Base-by-base conservation (phyloP, 495 filamentous ascomycete species). In the Achaetomiella virescens region DNA sequence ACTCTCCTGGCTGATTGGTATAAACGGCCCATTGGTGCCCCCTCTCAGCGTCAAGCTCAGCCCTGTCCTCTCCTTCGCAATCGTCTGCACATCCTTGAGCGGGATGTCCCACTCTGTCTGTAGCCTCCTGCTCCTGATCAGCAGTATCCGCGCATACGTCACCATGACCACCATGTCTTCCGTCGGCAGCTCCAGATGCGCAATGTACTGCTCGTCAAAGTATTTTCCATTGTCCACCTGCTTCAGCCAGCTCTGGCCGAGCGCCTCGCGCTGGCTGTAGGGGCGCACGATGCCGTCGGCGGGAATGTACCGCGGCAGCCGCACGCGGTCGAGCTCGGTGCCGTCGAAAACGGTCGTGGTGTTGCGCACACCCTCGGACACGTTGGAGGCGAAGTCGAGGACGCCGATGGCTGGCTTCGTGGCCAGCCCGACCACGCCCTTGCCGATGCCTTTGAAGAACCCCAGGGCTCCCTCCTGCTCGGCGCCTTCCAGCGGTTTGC, bases 211-310 rank as follows among this genome's bases (percentile, higher is more conserved):
- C 70, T 97, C 95, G 72, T 92, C 84, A 81, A 98, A 98, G 75
- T 89, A 96, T 73, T 91, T 95, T 45, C 93, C 93, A 56, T 95
- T 91, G 65, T 97, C 95, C 1, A 93, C 80, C 20, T 95, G 95
- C 76, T 98, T 98, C 61, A 98, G 84, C 93, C 93, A 98, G 75
- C 91, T 95, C 70, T 98, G 93, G 9, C 93, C 93, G 14, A 98
- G 83, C 1, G 93, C 91, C 76, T 98, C 93, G 15, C 93, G 89
- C 69, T 97, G 91, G 14, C 84, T 90, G 76, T 96, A 98, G 6
- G 93, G 95, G 6, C 93, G 86, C 18, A 98, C 91, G 55, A 97
- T 87, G 33, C 91, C 93, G 66, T 97, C 93, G 36, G 84, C 81
- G 18, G 89, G 88, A 54, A 98, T 88, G 73, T 95, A 95, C 40